phyloP scores from a whole-genome alignment of 345 rosid genomes.

The Streptanthus diversifolius region DNA sequence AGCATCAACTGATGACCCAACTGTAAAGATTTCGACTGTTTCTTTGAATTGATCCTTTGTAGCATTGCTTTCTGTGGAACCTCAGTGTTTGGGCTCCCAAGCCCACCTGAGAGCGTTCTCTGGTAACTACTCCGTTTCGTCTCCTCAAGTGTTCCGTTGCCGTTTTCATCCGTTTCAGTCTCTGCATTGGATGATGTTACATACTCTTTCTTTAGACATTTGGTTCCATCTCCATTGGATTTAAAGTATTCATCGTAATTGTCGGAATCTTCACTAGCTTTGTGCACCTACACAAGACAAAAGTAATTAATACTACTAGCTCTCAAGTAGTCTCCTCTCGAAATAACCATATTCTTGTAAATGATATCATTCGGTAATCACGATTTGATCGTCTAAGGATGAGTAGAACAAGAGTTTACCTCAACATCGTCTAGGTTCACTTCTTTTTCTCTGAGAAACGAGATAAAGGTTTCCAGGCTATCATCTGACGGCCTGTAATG shows the following conservation, averaged over 20 bases:
- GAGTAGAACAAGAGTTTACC: slow-evolving; percentile 40
- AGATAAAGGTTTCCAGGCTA: slow-evolving; percentile 53
- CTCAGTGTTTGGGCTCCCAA: slow-evolving; percentile 63
- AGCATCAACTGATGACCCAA: slow-evolving; percentile 71
- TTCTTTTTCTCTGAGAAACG: slow-evolving; percentile 61
- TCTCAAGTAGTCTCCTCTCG: background rate
- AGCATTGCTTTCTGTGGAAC: slow-evolving; percentile 56
- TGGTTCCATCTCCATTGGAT: slow-evolving; percentile 24
- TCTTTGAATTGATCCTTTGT: slow-evolving; percentile 79
- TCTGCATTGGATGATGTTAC: slow-evolving; percentile 9
- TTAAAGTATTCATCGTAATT: slow-evolving; percentile 41
- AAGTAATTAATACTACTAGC: background rate
- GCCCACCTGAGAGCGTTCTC: slow-evolving; percentile 79
- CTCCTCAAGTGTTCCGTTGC: slow-evolving; percentile 23
- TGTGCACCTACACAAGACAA: slow-evolving; percentile 45
- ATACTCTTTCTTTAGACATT: slow-evolving; percentile 28
- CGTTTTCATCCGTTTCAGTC: slow-evolving; percentile 28
- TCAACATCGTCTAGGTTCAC: slow-evolving; percentile 64
- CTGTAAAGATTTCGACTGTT: slow-evolving; percentile 54
- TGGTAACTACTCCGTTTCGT: slow-evolving; percentile 35
- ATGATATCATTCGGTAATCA: background rate
- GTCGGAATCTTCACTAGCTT: slow-evolving; percentile 63
- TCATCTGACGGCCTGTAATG: slow-evolving; percentile 86
- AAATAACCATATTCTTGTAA: background rate
- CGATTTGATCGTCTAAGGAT: background rate